Evolutionary conservation across 768 basidiomycete species (phyloP), one percentile per base, ranked within the genome.

Genomic region (Russula foetens): DNA sequence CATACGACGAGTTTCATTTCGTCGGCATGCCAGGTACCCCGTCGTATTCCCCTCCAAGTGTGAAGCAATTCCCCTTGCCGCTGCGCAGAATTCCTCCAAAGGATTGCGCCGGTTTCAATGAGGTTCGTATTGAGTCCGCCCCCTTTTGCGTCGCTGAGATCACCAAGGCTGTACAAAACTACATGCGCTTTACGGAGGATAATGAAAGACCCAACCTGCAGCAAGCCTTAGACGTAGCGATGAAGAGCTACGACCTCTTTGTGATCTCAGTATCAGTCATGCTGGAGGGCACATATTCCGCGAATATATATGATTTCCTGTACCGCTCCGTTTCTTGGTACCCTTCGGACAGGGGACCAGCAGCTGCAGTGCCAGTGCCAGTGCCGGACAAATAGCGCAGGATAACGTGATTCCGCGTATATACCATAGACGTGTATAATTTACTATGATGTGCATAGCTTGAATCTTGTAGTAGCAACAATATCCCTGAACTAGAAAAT

Each of bases 401-500:
- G 33, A 50, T 24, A n/a, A 11, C 31, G 23, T 23, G 23, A 17
- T 29, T 51, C n/a, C 17, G 17, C 28, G 28, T 28, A 53, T 17
- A 26, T 35, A 12, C 33, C 43, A 44, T 50, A 45, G 29, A 51
- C 8, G 43, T 44, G 21, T 38, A 38, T 56, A 52, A 46, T 21
- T 43, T 56, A 56, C 48, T 51, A 26, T 46, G 28, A 50, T 45
- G 50, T 56, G 48, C 48, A 56, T n/a, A 38, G 43, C 33, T 11
- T 14, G 19, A n/a, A n/a, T n/a, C n/a, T 35, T 38, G 33, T 45
- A 56, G 4, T 11, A 35, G 2, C 6, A 53, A 49, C 49, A 23
- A 43, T 29, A 31, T 29, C 21, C 41, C 29, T 35, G 39, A 23
- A 47, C 52, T 38, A 93, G 71, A 98, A 96, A 35, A 93, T 88